Evolutionary conservation across 208 protist genomes (phyloP).

Genomic region (Blechomonas ayalai): DNA sequence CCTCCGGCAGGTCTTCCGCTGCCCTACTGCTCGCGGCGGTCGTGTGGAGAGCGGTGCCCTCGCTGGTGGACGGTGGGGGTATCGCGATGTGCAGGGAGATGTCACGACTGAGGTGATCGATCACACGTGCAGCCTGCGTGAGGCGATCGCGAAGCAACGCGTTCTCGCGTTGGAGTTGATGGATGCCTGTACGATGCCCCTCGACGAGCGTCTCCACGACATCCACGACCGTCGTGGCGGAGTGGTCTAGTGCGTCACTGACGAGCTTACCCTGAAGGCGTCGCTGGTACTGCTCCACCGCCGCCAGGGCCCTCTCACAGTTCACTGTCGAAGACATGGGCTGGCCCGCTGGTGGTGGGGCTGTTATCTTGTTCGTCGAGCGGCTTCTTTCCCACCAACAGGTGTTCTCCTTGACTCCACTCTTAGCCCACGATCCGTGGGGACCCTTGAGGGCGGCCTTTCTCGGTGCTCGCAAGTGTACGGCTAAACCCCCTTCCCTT

Average conservation of each 20-base stretch:
- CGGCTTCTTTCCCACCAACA: too few species aligned
- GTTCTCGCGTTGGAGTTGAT: slow-evolving; percentile 17
- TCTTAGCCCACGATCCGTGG: too few species aligned
- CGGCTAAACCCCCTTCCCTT: too few species aligned
- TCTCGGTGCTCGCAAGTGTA: too few species aligned
- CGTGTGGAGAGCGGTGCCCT: too few species aligned
- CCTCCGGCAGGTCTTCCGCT: neutral
- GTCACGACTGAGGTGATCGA: slow-evolving; percentile 15
- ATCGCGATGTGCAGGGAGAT: neutral
- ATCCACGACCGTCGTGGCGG: slow-evolving; percentile 7
- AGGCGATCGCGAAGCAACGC: slow-evolving; percentile 20
- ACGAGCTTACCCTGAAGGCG: slow-evolving; percentile 9
- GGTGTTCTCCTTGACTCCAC: too few species aligned
- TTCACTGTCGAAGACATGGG: too few species aligned
- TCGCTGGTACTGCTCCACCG: slow-evolving; percentile 14
- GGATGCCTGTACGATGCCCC: slow-evolving; percentile 11
- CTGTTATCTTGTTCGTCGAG: too few species aligned
- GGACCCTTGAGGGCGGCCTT: too few species aligned
- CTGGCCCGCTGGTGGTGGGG: too few species aligned
- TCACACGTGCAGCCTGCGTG: slow-evolving; percentile 6
- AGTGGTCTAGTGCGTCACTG: slow-evolving; percentile 12
- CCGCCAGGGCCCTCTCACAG: slow-evolving; percentile 1
- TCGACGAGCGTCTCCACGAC: slow-evolving; percentile 14
- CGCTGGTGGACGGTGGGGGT: neutral
- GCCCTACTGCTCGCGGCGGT: slow-evolving; percentile 1